Base-by-base conservation (phyloP, 2,329 filamentous ascomycete genomes). In the Penicillium palitans region DNA sequence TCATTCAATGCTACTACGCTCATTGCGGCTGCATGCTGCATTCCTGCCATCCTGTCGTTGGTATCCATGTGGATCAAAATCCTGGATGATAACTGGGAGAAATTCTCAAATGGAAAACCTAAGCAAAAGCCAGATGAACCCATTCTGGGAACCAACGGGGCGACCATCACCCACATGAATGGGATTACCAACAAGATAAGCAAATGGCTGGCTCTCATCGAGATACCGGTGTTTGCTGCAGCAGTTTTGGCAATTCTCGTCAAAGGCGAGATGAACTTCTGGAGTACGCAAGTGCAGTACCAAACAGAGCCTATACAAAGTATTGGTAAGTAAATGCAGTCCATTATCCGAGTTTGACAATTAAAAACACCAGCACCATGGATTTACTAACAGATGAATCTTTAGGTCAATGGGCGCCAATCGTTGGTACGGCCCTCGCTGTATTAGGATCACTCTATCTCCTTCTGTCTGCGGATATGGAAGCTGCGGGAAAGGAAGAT, bases 11-110 rank as follows among this genome's bases (percentile, higher is more conserved):
- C 84, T 0, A 84, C 78, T 0, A 87, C 83, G 9, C 78, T 89
- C 2, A 74, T 89, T 1, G 81, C 84, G 0, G 85, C 86, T 2
- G 87, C 83, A 2, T 88, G 85, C 59, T 89, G 85, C 58, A 82
- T 90, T 3, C 85, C 86, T 0, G 84, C 86, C 1, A 81, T 89
- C 10, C 72, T 89, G 0, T 86, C 84, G 9, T 72, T 88, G 9
- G 76, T 84, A 0, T 85, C 82, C 0, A 88, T 85, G 72, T 85
- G 83, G 81, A 83, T 84, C 61, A 87, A 86, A 65, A 87, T 89
- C 5, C 70, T 87, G 2, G 81, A 87, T 59, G 80, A 82, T 50
- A 87, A 87, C 58, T 87, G 84, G 83, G 83, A 79, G 61, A 76
- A 71, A 41, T 72, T 74, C 0, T 79, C 78, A 21, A 41, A 29